Evolutionary conservation across 2,329 filamentous ascomycete genomes (phyloP), one percentile per base, ranked within the genome.

Genomic region (Aureobasidium mangrovei): DNA sequence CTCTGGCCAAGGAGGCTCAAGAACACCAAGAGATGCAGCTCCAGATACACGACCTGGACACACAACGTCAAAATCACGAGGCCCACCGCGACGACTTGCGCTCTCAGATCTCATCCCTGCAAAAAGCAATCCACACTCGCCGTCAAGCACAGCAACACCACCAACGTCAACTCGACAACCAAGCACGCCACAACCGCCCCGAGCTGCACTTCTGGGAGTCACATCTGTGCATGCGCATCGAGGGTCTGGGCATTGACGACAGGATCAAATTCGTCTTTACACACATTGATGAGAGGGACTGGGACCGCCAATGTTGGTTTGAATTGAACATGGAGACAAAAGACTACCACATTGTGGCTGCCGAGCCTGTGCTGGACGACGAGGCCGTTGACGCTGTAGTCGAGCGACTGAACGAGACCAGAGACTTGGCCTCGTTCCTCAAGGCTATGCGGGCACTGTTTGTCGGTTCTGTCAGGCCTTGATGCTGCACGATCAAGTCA

Each of bases 131-230:
- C 59, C 83, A 86, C 53, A 74, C 79, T 31, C 78, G 81, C 39
- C 72, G 86, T 26, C 84, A 84, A n/a, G 83, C 85, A 9, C 86
- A 90, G 70, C 77, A 82, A 49, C 80, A 81, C 59, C 83, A 88
- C 67, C 83, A 86, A 45, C 79, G 81, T 58, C 83, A 88, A 62
- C 76, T 95, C 36, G 88, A 94, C 63, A 80, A 85, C 2, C 91
- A 97, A 72, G 82, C 86, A 53, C 82, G 89, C 33, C 87, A 91
- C 70, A 97, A 98, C 70, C 81, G 88, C 41, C 93, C 93, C 0
- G 93, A 98, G 73, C 78, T 98, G 43, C 87, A 91, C 61, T 97
- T 97, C 67, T 98, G 93, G 93, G 87, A 95, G 68, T 86, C 85
- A 53, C 93, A 91, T 67, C 75, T 98, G 57, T 91, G 91, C 56